Evolutionary conservation across 345 rosid species (phyloP).

Genomic region (Ceriops zippeliana): DNA sequence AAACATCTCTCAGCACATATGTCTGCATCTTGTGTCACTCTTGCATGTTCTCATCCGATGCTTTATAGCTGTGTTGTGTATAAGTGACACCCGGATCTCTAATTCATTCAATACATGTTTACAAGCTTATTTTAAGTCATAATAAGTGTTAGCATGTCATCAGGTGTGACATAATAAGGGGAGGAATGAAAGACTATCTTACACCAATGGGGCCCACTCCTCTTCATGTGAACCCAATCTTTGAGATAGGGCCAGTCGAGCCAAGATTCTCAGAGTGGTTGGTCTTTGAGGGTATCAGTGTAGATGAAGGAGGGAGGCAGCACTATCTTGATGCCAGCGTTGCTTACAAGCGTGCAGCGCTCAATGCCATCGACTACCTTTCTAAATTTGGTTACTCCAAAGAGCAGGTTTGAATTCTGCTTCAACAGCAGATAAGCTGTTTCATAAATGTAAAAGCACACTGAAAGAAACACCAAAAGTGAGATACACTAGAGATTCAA

Average conservation of each 20-base stretch:
- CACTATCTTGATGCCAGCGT: slow-evolving; percentile 82
- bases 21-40: no score
- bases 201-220: slow-evolving; percentile 93
- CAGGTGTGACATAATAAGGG: slow-evolving; percentile 81
- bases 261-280: slow-evolving; percentile 95
- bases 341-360: slow-evolving; percentile 84
- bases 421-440: not conserved
- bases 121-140: not conserved
- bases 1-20: no score
- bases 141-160: not conserved
- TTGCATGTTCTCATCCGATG: no score
- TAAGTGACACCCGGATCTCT: no score
- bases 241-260: slow-evolving; percentile 88
- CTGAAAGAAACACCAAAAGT: not conserved
- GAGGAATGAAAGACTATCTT: slow-evolving; percentile 87
- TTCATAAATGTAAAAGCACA: not conserved
- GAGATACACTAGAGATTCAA: not conserved
- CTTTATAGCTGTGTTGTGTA: no score
- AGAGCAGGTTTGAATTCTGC: slow-evolving; percentile 59
- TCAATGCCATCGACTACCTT: slow-evolving; percentile 86
- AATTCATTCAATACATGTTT: not conserved
- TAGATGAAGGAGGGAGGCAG: slow-evolving; percentile 78
- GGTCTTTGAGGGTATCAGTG: slow-evolving; percentile 92
- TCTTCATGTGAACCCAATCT: slow-evolving; percentile 89
- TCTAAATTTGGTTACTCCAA: slow-evolving; percentile 90